Evolutionary conservation across 2,329 filamentous ascomycete species (phyloP), one percentile per base, ranked within the genome.

Genomic region (Sporothrix variecibatus): DNA sequence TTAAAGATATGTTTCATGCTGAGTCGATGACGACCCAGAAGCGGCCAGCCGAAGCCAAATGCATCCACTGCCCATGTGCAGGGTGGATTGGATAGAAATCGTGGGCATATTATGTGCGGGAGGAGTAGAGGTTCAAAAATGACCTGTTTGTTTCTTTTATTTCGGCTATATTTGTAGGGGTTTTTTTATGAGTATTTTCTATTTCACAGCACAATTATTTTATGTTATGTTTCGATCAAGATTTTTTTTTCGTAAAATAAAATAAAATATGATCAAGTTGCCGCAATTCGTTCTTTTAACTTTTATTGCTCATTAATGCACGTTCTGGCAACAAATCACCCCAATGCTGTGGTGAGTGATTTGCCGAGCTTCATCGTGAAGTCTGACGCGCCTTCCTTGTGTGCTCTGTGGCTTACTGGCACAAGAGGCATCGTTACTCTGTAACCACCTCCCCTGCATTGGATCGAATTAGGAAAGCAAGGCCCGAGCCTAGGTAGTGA

Each of bases 381-480:
- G 17, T 23, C 34, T 40, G 34, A 11, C 60, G n/a, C 34, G 7
- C 31, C 38, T 60, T 60, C 23, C 23, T 2, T 20, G 28, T 60
- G 20, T 20, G 26, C 26, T 60, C 11, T 34, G 28, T 60, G 56
- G 56, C 11, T 15, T 15, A 26, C 23, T 26, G 51, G 23, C n/a
- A 56, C 51, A 26, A 26, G 20, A 26, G 51, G 8, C 15, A 53
- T 56, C 56, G 12, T 34, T 58, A 60, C 60, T 64, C 60, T 40
- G 34, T n/a, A 40, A 40, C 34, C 34, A 40, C 17, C 20, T 34
- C 43, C 65, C 67, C 49, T 70, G 46, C 67, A 70, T 53, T 26
- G 12, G n/a, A 70, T 70, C 31, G 46, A 53, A 70, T 56, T 26
- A 70, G 67, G 67, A 70, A 70, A 40, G 67, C 31, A 58, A 40